phyloP scores from a whole-genome alignment of 2,329 filamentous ascomycete species.

The Cercospora zeae-maydis region DNA sequence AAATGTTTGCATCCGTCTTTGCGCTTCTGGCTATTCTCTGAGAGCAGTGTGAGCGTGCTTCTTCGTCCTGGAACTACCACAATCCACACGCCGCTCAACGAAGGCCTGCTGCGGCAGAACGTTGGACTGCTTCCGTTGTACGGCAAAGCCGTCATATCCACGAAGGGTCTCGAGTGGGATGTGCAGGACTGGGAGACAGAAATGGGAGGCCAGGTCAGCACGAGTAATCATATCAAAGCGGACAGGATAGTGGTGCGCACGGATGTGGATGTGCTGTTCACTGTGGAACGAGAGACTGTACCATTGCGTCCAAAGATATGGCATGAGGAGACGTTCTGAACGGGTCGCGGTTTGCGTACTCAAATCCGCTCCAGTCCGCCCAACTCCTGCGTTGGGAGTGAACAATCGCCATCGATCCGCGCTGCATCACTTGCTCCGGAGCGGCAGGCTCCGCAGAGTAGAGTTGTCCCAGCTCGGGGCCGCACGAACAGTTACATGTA shows the following conservation, averaged over 20 bases:
- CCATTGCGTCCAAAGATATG: conserved; percentile 5
- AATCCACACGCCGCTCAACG: conserved; percentile 58
- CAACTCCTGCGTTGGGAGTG: too few relatives aligned
- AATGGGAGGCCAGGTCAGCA: conserved; percentile 49
- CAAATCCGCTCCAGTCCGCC: background rate
- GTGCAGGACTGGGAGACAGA: conserved; percentile 71
- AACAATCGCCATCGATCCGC: background rate
- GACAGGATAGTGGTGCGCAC: conserved; percentile 42
- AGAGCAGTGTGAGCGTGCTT: conserved; percentile 76
- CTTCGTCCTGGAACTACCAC: conserved; percentile 65
- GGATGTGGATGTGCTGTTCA: conserved; percentile 47
- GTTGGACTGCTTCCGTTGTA: conserved; percentile 83
- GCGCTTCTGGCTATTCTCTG: conserved; percentile 72
- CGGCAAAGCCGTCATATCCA: conserved; percentile 74
- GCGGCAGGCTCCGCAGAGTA: background rate
- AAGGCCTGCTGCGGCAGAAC: conserved; percentile 65
- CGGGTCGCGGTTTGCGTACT: background rate
- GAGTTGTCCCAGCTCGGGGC: background rate
- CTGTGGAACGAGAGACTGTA: conserved; percentile 38
- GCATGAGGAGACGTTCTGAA: conserved; percentile 5
- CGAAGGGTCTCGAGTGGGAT: conserved; percentile 84
- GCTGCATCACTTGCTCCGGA: background rate
- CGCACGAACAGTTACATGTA: background rate
- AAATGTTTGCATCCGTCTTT: conserved; percentile 40
- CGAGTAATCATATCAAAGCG: conserved; percentile 48